Conservation (phyloP, 225 moss, liverwort and hornwort species). For the Neckera pumila region DNA sequence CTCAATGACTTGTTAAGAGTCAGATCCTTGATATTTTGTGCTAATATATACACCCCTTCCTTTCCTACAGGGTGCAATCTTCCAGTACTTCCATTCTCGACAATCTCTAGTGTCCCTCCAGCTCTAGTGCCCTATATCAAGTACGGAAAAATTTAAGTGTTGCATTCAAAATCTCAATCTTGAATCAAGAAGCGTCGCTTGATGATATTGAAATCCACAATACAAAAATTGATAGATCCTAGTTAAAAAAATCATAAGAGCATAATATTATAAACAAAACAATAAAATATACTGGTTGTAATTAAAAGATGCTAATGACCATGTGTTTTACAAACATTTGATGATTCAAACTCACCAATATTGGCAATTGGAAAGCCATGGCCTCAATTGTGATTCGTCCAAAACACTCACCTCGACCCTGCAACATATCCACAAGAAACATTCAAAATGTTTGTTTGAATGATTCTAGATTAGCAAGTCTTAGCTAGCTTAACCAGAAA, state of each 20-base stretch:
- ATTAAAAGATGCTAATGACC: not conserved
- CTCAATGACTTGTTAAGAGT: not conserved
- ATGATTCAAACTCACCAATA: slow-evolving; percentile 12
- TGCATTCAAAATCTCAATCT: not conserved
- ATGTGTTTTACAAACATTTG: not conserved
- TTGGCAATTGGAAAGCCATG: slow-evolving; percentile 41
- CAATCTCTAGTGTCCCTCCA: slow-evolving; percentile 39
- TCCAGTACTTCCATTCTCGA: slow-evolving; percentile 20
- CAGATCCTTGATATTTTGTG: slow-evolving; percentile 27
- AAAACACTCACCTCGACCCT: slow-evolving; percentile 57
- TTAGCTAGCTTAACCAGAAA: rapidly evolving
- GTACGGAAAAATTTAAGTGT: not conserved
- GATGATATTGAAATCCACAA: too few species aligned
- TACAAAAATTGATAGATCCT: not conserved
- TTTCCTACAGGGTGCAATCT: slow-evolving; percentile 33
- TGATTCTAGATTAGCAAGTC: not conserved
- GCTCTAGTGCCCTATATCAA: slow-evolving; percentile 12
- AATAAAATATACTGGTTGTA: not conserved
- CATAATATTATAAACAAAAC: not conserved
- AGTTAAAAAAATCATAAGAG: not conserved
- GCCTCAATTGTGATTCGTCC: slow-evolving; percentile 53
- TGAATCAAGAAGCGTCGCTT: not conserved
- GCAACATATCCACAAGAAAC: not conserved
- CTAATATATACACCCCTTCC: slow-evolving; percentile 16
- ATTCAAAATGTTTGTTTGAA: not conserved